These are phyloP conservation scores for Gillenia trifoliata DNA, from an alignment of 306 rosid species.

Conservation along the genomic window DNA sequence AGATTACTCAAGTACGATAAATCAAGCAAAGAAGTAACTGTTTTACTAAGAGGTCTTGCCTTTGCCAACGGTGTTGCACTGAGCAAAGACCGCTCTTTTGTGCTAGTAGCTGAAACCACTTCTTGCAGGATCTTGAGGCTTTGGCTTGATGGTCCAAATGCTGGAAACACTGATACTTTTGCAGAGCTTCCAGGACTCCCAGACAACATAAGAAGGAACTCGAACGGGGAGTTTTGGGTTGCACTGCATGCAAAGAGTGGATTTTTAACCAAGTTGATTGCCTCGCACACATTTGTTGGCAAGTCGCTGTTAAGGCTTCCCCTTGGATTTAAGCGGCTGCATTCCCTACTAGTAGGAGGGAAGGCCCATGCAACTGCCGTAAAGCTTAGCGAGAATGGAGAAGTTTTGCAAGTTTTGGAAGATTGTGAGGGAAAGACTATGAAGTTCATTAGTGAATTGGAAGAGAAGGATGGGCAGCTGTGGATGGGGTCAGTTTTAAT, in stretches of 20 bases:
- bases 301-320: constrained; percentile 50
- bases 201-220: constrained; percentile 68
- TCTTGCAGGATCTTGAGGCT: constrained; percentile 52
- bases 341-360: constrained; percentile 49
- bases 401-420: constrained; percentile 61
- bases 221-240: constrained; percentile 80
- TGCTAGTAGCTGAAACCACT: constrained; percentile 74
- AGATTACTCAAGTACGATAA: constrained; percentile 61
- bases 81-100: constrained; percentile 67
- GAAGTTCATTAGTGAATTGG: constrained; percentile 77
- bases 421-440: constrained; percentile 66
- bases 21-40: constrained; percentile 57
- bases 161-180: constrained; percentile 59
- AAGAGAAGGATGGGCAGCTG: constrained; percentile 80
- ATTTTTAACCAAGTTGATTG: constrained; percentile 33
- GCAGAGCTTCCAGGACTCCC: constrained; percentile 75
- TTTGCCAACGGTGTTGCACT: constrained; percentile 85
- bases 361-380: constrained; percentile 67
- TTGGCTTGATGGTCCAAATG: constrained; percentile 80
- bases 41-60: constrained; percentile 51
- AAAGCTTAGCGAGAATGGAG: constrained; percentile 61
- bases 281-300: constrained; percentile 56
- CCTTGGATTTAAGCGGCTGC: constrained; percentile 50
- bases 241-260: constrained; percentile 71
- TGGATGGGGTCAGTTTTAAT: constrained; percentile 83